Percentiles rank a stretch among this genome's conserved stretches.
Evolutionary conservation across 305 asterid species (phyloP).

Genomic region (Stenogyne calaminthoides): DNA sequence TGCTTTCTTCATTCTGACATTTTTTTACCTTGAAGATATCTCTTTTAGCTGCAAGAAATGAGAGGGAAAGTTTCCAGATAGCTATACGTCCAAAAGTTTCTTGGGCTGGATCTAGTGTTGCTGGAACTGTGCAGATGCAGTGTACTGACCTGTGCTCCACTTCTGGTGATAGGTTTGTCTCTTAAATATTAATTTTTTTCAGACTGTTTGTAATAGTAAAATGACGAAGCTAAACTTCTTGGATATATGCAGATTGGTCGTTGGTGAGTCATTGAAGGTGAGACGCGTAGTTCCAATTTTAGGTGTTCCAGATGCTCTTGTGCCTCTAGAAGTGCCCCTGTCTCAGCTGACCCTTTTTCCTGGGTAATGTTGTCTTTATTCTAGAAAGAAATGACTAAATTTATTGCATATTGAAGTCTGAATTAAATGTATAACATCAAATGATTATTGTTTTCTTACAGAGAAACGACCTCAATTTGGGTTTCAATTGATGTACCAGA

Average conservation of each 20-base stretch:
- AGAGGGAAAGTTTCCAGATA: slow-evolving; percentile 93
- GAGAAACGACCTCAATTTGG: slow-evolving; percentile 88
- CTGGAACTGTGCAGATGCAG: slow-evolving; percentile 84
- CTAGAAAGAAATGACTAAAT: background rate
- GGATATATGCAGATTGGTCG: slow-evolving; percentile 64
- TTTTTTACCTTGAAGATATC: slow-evolving; percentile 72
- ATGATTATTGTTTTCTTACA: slow-evolving; percentile 42
- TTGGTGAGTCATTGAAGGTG: slow-evolving; percentile 78
- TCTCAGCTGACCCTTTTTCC: slow-evolving; percentile 73
- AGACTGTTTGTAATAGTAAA: slow-evolving; percentile 24
- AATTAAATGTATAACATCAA: slow-evolving; percentile 6
- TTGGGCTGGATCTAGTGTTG: slow-evolving; percentile 77
- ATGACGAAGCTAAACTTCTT: slow-evolving; percentile 19
- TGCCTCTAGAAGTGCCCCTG: slow-evolving; percentile 80
- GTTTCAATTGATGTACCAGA: slow-evolving; percentile 82
- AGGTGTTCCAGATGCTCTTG: slow-evolving; percentile 98
- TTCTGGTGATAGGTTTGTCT: slow-evolving; percentile 84
- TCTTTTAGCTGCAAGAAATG: slow-evolving; percentile 95
- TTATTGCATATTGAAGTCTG: slow-evolving; percentile 6
- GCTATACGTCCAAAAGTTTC: slow-evolving; percentile 94
- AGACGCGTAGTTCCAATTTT: slow-evolving; percentile 86
- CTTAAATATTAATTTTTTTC: slow-evolving; percentile 28
- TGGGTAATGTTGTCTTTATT: slow-evolving; percentile 56
- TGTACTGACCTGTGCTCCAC: slow-evolving; percentile 79
- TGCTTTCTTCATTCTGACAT: slow-evolving; percentile 41